A percentile compares a stretch with the other conserved stretches of the same genome.
These are phyloP conservation scores for Paralagenidium karlingii DNA, from an alignment of 352 stramenopile genomes.

Conservation along the genomic window DNA sequence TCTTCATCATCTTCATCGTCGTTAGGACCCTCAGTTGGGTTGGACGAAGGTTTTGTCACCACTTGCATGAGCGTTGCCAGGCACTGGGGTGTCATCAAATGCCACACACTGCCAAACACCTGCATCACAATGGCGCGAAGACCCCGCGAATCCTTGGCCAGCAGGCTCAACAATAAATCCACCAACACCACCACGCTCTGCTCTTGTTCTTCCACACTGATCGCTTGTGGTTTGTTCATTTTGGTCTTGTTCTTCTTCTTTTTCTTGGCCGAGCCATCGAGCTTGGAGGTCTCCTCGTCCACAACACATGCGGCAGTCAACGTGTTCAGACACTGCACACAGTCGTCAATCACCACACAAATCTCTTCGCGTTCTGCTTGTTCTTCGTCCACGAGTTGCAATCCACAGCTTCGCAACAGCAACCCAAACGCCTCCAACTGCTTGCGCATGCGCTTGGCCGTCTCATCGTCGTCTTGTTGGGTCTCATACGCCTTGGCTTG, in stretches of 20 bases:
- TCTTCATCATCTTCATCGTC: slow-evolving; percentile 18
- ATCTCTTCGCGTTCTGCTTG: slow-evolving; percentile 60
- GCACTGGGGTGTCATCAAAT: slow-evolving; percentile 40
- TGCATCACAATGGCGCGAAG: slow-evolving; percentile 75
- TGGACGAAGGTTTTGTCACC: slow-evolving; percentile 9
- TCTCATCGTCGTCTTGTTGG: slow-evolving; percentile 5
- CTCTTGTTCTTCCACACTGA: no score
- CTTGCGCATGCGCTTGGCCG: slow-evolving; percentile 12
- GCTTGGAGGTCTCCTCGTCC: no score
- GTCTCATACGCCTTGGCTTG: slow-evolving; percentile 1
- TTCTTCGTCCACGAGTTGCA: slow-evolving; percentile 57
- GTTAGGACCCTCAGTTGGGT: no score
- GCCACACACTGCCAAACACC: slow-evolving; percentile 63
- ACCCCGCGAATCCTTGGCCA: slow-evolving; percentile 71
- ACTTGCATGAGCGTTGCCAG: slow-evolving; percentile 65
- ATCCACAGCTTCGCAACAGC: slow-evolving; percentile 56
- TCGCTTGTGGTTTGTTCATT: no score
- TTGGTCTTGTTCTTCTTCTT: no score
- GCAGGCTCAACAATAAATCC: slow-evolving; percentile 69
- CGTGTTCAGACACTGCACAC: slow-evolving; percentile 55
- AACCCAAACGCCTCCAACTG: slow-evolving; percentile 54
- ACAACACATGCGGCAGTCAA: slow-evolving; percentile 27
- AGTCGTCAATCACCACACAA: slow-evolving; percentile 32
- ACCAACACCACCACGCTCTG: slow-evolving; percentile 70
- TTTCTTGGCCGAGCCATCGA: no score